Evolutionary conservation across 2,329 filamentous ascomycete species (phyloP).

Genomic region (Paraphoma chrysanthemicola): DNA sequence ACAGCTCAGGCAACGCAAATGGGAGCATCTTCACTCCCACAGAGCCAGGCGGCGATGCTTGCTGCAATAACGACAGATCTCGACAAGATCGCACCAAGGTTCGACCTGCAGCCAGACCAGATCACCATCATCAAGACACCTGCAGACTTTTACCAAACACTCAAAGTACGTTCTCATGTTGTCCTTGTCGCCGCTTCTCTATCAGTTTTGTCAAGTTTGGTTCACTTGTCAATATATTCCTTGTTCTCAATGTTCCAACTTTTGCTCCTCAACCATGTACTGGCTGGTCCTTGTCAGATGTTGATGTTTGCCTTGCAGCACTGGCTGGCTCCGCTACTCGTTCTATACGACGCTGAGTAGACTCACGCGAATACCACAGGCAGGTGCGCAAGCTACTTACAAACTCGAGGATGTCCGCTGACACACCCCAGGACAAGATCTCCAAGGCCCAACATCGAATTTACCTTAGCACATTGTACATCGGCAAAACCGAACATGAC

Average conservation of each 20-base stretch:
- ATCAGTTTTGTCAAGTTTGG: background rate
- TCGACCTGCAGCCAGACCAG: conserved; percentile 81
- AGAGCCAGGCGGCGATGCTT: conserved; percentile 61
- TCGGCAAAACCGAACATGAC: conserved; percentile 91
- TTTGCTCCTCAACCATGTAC: too few species aligned
- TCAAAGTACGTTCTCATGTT: conserved; percentile 70
- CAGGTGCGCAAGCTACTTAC: too few species aligned
- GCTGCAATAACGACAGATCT: conserved; percentile 74
- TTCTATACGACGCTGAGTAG: too few species aligned
- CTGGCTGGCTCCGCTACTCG: too few species aligned
- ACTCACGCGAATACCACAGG: too few species aligned
- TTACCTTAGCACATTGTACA: conserved; percentile 95
- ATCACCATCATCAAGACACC: conserved; percentile 82
- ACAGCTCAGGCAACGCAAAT: conserved; percentile 38
- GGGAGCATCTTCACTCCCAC: conserved; percentile 34
- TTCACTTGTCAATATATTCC: background rate
- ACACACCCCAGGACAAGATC: conserved; percentile 67
- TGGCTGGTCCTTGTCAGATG: too few species aligned
- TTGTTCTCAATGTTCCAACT: background rate
- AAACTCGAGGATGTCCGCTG: conserved; percentile 5
- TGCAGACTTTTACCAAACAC: conserved; percentile 85
- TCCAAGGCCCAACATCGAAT: conserved; percentile 77
- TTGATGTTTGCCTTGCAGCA: too few species aligned
- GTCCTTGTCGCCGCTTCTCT: background rate
- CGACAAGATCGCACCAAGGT: conserved; percentile 88